Percentiles rank a stretch among this genome's conserved stretches.
phyloP scores from a whole-genome alignment of 495 filamentous ascomycete genomes.

The Baudoinia panamericana region DNA sequence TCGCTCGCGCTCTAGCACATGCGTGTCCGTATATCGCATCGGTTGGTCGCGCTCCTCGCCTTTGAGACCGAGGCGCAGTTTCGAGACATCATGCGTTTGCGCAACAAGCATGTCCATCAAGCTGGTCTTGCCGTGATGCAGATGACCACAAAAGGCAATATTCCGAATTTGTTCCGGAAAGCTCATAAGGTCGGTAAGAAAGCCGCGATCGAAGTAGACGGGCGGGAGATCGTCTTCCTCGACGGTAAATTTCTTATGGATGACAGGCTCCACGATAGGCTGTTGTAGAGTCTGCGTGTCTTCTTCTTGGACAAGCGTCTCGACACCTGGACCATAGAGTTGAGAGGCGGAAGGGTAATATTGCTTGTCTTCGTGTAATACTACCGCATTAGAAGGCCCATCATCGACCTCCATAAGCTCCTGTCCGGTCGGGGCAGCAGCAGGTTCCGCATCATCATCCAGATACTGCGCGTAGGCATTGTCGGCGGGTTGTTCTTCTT shows the following conservation, averaged over 20 bases:
- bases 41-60: conserved; percentile 81
- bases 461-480: conserved; percentile 61
- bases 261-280: conserved; percentile 85
- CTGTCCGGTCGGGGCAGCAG: conserved; percentile 48
- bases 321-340: conserved; percentile 85
- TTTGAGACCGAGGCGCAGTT: conserved; percentile 42
- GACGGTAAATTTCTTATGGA: conserved; percentile 89
- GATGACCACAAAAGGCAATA: conserved; percentile 77
- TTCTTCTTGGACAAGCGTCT: conserved; percentile 92
- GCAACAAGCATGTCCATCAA: conserved; percentile 97
- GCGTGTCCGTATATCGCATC: conserved; percentile 84
- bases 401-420: conserved; percentile 91
- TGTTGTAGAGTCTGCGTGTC: conserved; percentile 85
- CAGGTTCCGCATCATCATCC: conserved; percentile 42
- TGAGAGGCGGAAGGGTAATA: conserved; percentile 96
- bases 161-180: conserved; percentile 90
- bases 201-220: conserved; percentile 72
- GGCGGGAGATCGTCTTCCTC: conserved; percentile 83
- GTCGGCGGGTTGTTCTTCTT: conserved; percentile 54
- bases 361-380: conserved; percentile 97
- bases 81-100: conserved; percentile 70
- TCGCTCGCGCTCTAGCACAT: conserved; percentile 75
- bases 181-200: conserved; percentile 94
- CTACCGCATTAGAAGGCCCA: conserved; percentile 90
- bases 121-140: conserved; percentile 96